Evolutionary conservation across 164 flowering plant species (phyloP).

Genomic region (Nelumbo lutea): DNA sequence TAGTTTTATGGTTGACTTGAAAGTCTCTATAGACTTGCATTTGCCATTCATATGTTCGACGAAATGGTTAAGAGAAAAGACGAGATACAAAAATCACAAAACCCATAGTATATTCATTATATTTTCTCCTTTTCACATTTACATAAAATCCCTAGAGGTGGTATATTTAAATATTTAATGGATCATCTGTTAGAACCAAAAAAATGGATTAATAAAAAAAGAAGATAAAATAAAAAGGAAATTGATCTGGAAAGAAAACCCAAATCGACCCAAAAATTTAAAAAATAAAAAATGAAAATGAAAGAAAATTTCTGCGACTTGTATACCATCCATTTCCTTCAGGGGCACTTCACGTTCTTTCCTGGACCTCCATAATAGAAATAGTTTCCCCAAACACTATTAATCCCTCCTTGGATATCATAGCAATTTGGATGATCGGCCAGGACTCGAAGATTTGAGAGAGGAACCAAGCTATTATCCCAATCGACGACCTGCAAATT

Average conservation of each 20-base stretch:
- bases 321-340: conserved; percentile 16
- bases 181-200: neutral
- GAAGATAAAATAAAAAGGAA: too few species aligned
- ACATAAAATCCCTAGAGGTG: neutral
- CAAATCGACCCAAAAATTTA: neutral
- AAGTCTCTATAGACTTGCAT: too few species aligned
- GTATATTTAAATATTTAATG: neutral
- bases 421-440: conserved; percentile 90
- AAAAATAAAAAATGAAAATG: neutral
- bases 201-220: too few species aligned
- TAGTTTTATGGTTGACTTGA: too few species aligned
- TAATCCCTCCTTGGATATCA: conserved; percentile 63
- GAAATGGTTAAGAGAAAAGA: neutral
- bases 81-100: neutral
- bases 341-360: conserved; percentile 74
- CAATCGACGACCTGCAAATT: conserved; percentile 86
- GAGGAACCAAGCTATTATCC: conserved; percentile 83
- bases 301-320: neutral
- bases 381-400: conserved; percentile 79
- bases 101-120: neutral
- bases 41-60: too few species aligned
- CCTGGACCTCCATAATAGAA: conserved; percentile 98
- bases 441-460: conserved; percentile 48
- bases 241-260: neutral
- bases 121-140: neutral